phyloP scores from a whole-genome alignment of 768 basidiomycete species.

The Boletus reticuloceps region DNA sequence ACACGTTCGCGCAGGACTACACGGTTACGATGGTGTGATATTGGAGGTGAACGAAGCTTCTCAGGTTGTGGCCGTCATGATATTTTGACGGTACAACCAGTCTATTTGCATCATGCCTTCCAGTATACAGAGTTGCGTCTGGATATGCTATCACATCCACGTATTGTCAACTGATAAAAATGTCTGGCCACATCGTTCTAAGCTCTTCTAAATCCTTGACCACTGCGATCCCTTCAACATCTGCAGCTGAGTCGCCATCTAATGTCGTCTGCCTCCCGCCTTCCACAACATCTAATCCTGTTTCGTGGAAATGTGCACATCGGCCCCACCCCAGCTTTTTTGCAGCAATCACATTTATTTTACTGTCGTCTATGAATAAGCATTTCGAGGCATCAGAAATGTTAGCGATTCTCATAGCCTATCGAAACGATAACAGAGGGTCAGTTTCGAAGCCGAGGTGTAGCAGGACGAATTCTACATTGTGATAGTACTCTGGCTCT shows the following conservation, averaged over 20 bases:
- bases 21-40: constrained; percentile 81
- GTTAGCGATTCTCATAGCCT: constrained; percentile 67
- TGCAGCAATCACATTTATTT: constrained; percentile 67
- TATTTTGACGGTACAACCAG: constrained; percentile 48
- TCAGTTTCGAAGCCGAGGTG: neutral
- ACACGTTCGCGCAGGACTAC: constrained; percentile 31
- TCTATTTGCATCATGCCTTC: neutral
- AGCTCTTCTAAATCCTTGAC: constrained; percentile 64
- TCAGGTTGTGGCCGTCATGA: constrained; percentile 69
- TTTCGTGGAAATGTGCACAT: constrained; percentile 75
- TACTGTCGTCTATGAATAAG: constrained; percentile 79
- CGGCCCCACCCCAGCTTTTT: constrained; percentile 64
- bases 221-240: constrained; percentile 46
- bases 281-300: constrained; percentile 60
- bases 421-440: neutral
- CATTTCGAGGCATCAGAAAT: constrained; percentile 66
- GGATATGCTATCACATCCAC: neutral
- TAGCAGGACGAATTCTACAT: constrained; percentile 38
- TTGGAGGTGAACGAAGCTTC: constrained; percentile 77
- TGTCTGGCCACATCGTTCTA: constrained; percentile 68
- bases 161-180: constrained; percentile 47
- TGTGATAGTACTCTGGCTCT: constrained; percentile 64
- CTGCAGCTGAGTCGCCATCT: constrained; percentile 34
- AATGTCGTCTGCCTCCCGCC: constrained; percentile 54
- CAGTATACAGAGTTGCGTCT: constrained; percentile 1